Evolutionary conservation across 495 filamentous ascomycete genomes (phyloP), one percentile per base, ranked within the genome.

Genomic region (Talaromyces nanjingensis): DNA sequence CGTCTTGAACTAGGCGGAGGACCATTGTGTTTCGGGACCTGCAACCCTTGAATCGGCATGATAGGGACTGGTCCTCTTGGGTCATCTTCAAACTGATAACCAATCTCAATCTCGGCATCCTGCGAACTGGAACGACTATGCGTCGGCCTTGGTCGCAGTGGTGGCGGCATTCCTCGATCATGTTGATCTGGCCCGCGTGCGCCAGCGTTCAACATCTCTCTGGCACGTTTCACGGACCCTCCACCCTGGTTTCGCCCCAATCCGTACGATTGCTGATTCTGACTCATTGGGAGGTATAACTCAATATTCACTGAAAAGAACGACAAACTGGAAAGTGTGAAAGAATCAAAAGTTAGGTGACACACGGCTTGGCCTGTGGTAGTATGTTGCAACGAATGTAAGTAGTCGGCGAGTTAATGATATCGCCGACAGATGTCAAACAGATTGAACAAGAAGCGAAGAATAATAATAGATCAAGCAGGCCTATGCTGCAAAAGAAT

Each of bases 1-100:
- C 89, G 79, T 67, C 89, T 80, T 14, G 89, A 80, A 45, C 85
- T 87, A 20, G 89, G 89, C 20, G 72, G 76, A 27, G 75, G 76
- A 29, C 72, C 71, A 0, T 70, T 69, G 33, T 67, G 47, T 54
- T 25, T 62, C 18, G 24, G 42, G 24, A 37, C 60, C 8, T 27
- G 60, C 25, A 62, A 53, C 25, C 60, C 60, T 54, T 62, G 60
- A 29, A 62, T 62, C 16, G 60, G 60, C 60, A 62, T 29, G 6
- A 34, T 34, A 4, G 60, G 60, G 6, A 62, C 60, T 14, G 60
- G 60, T 8, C 45, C 60, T 49, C 60, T 49, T 8, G 39, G 60
- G 25, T 62, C 60, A 24, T 49, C 27, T 47, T 62, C 60, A 29
- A 62, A 39, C 42, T 62, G 45, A 62, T 53, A 62, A 5, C 60